Base-by-base conservation (phyloP, 2,329 filamentous ascomycete genomes). In the Colletotrichum sojae region DNA sequence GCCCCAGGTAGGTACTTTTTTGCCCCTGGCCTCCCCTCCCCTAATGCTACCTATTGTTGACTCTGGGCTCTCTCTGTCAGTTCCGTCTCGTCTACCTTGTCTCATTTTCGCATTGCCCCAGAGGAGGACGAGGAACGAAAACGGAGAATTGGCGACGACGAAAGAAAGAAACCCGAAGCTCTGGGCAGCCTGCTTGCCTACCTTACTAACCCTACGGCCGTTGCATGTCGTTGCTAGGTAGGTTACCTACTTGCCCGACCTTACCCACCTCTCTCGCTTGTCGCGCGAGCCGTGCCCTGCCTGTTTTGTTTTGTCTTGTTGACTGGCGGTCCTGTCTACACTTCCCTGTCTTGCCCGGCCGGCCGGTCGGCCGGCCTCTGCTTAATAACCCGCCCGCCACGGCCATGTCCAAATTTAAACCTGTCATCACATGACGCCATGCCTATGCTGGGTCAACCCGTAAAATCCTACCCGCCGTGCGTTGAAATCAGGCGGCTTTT, bases 351-450 rank as follows among this genome's bases (percentile, higher is more conserved):
- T 15, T 49, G 27, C 18, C 8, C 40, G 40, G 45, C 45, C 16
- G 40, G 40, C 40, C 10, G 40, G 40, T n/a, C 45, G 45, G 9
- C 45, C 58, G 36, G 39, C 52, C 53, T 64, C 54, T 53, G 61
- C 43, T 64, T 53, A 69, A 65, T 60, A 25, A 56, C n/a, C 46
- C 46, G 45, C 5, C 43, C 43, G 31, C 31, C 31, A 36, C 31
- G 9, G 8, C 45, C 31, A 49, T 52, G 31, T 40, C 54, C 45
- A 22, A 13, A 49, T 39, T 20, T 16, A 63, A 53, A 45, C 51
- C 27, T 53, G 49, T 20, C 43, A 56, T 69, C 66, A 69, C 66
- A 66, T 69, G 66, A 69, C 66, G 66, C 54, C 36, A 60, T 40
- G 27, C 51, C 31, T 18, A 69, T 69, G 66, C 66, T 66, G 66